A percentile compares a stretch with the other conserved stretches of the same genome.
Conservation (phyloP, 768 basidiomycete genomes). For the Megacollybia marginata region DNA sequence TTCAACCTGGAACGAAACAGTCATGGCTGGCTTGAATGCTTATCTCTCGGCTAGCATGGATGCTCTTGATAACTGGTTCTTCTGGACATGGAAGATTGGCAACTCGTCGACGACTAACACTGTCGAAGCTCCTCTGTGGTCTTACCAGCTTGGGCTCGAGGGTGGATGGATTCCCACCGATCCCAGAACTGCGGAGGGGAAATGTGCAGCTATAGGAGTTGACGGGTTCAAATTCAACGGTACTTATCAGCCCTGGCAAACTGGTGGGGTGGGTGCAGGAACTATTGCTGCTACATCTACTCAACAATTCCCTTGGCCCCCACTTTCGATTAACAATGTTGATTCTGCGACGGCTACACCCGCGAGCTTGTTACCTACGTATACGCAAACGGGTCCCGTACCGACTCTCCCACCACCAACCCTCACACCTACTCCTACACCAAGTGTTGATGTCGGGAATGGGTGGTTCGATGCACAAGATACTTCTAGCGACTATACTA, state of each 20-base stretch:
- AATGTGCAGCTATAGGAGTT: slow-evolving; percentile 41
- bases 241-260: slow-evolving; percentile 46
- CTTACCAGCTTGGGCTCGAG: slow-evolving; percentile 80
- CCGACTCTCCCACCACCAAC: slow-evolving; percentile 44
- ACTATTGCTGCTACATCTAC: slow-evolving; percentile 35
- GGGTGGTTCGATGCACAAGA: slow-evolving; percentile 52
- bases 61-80: slow-evolving; percentile 87
- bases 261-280: slow-evolving; percentile 50
- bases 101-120: slow-evolving; percentile 67
- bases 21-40: slow-evolving; percentile 38
- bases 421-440: slow-evolving; percentile 42
- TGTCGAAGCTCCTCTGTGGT: slow-evolving; percentile 75
- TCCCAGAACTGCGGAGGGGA: slow-evolving; percentile 48
- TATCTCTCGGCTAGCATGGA: slow-evolving; percentile 80
- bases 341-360: slow-evolving; percentile 13
- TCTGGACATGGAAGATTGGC: slow-evolving; percentile 96
- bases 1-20: slow-evolving; percentile 31
- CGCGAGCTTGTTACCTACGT: slow-evolving; percentile 46
- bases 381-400: slow-evolving; percentile 47
- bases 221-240: slow-evolving; percentile 25
- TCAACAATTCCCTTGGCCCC: slow-evolving; percentile 50
- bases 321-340: slow-evolving; percentile 34
- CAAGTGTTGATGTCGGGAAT: slow-evolving; percentile 29
- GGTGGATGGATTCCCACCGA: slow-evolving; percentile 81
- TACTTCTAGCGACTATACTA: slow-evolving; percentile 32